A percentile compares a stretch with the other conserved stretches of the same genome.
These are phyloP conservation scores for Amyloporia xantha DNA, from an alignment of 768 basidiomycete species.

Conservation along the genomic window DNA sequence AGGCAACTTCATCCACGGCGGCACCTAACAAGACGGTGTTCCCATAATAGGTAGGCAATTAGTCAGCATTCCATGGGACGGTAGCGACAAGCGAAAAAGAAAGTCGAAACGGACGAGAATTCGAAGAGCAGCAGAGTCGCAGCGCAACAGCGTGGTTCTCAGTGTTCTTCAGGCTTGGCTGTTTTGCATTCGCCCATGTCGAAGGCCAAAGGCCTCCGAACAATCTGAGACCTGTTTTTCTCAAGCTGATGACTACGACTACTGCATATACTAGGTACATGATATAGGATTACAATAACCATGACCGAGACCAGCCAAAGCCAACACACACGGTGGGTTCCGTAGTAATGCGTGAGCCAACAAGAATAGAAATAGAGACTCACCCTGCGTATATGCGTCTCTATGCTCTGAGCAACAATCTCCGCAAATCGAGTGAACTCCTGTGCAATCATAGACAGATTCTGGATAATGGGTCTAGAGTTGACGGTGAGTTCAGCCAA, in stretches of 20 bases:
- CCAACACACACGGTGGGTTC: neutral
- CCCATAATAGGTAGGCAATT: slow-evolving; percentile 26
- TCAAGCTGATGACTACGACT: slow-evolving; percentile 33
- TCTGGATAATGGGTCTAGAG: slow-evolving; percentile 91
- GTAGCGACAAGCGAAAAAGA: slow-evolving; percentile 8
- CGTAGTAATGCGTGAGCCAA: neutral
- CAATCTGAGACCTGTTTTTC: slow-evolving; percentile 28
- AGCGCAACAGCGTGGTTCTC: slow-evolving; percentile 6
- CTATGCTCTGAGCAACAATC: slow-evolving; percentile 75
- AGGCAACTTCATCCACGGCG: slow-evolving; percentile 85
- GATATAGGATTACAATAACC: slow-evolving; percentile 11
- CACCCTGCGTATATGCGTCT: slow-evolving; percentile 83
- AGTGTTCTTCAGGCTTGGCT: slow-evolving; percentile 12
- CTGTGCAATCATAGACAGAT: slow-evolving; percentile 86
- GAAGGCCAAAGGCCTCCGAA: slow-evolving; percentile 2
- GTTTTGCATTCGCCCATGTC: slow-evolving; percentile 2
- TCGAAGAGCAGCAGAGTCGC: slow-evolving; percentile 8
- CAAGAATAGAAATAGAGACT: slow-evolving; percentile 37
- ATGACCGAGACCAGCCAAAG: neutral
- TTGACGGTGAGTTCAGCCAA: slow-evolving; percentile 86
- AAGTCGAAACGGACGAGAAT: neutral
- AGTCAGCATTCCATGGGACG: slow-evolving; percentile 59
- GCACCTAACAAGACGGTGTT: slow-evolving; percentile 55
- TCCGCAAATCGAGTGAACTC: slow-evolving; percentile 74
- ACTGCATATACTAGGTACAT: slow-evolving; percentile 39